Percentiles rank a stretch among this genome's conserved stretches.
phyloP scores from a whole-genome alignment of 2,329 filamentous ascomycete species.

The Xylaria hypoxylon region DNA sequence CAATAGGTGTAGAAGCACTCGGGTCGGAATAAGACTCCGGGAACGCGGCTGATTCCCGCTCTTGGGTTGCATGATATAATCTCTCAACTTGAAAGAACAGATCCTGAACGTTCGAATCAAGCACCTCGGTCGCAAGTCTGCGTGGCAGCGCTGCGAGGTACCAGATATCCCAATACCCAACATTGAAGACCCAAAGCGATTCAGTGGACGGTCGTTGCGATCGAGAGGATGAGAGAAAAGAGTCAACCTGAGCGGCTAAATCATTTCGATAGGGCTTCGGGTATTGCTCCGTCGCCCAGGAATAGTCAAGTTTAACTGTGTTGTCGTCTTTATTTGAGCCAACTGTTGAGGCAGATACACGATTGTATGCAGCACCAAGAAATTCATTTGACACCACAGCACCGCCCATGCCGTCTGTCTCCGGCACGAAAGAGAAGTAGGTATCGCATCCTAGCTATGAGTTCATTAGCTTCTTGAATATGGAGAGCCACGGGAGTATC shows the following conservation, averaged over 20 bases:
- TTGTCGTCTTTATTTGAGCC: not conserved
- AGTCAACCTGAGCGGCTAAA: conserved; percentile 57
- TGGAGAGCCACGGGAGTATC: conserved; percentile 26
- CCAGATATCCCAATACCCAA: conserved; percentile 69
- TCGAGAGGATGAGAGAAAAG: conserved; percentile 58
- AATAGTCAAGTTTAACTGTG: conserved; percentile 52
- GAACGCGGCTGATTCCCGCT: conserved; percentile 58
- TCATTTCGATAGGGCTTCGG: conserved; percentile 57
- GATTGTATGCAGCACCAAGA: conserved; percentile 61
- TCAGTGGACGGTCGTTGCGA: conserved; percentile 55
- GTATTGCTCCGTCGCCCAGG: conserved; percentile 58
- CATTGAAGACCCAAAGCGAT: conserved; percentile 64
- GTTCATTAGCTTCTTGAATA: conserved; percentile 30
- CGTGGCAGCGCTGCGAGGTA: conserved; percentile 61
- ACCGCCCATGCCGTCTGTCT: conserved; percentile 61
- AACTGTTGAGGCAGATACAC: conserved; percentile 36
- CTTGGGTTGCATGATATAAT: conserved; percentile 59
- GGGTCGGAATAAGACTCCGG: conserved; percentile 57
- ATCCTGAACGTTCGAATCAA: conserved; percentile 54
- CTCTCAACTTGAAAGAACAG: conserved; percentile 61
- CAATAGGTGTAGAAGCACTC: conserved; percentile 35
- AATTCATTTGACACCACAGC: conserved; percentile 66
- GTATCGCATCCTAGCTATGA: conserved; percentile 60
- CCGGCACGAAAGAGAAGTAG: conserved; percentile 60
- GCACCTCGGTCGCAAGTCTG: conserved; percentile 51